A percentile compares a stretch with the other conserved stretches of the same genome.
These are phyloP conservation scores for Candida montana DNA, from an alignment of 805 yeast species.

Conservation along the genomic window DNA sequence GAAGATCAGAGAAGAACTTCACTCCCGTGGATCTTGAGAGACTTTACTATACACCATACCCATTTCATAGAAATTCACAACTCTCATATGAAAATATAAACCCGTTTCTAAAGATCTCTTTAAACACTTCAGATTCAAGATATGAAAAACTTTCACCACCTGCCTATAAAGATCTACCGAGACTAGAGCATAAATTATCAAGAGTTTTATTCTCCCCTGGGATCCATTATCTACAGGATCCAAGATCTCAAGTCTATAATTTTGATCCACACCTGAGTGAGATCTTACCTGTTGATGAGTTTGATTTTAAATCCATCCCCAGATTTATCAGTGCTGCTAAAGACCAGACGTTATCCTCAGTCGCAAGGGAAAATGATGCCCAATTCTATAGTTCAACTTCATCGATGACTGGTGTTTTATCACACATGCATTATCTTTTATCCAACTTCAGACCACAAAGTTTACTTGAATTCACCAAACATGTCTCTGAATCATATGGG, in stretches of 20 bases:
- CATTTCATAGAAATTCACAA: background rate
- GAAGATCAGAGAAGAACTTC: background rate
- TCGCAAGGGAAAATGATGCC: slow-evolving; percentile 34
- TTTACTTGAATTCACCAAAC: slow-evolving; percentile 38
- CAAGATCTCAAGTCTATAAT: slow-evolving; percentile 68
- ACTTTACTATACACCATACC: background rate
- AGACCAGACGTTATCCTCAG: slow-evolving; percentile 46
- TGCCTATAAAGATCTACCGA: slow-evolving; percentile 32
- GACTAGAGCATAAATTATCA: slow-evolving; percentile 59
- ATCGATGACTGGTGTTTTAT: slow-evolving; percentile 72
- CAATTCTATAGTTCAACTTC: slow-evolving; percentile 76
- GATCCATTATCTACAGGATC: slow-evolving; percentile 72
- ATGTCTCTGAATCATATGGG: slow-evolving; percentile 33
- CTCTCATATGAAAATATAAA: background rate
- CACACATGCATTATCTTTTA: slow-evolving; percentile 69
- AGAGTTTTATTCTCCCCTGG: slow-evolving; percentile 76
- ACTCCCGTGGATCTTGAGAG: background rate
- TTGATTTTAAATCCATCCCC: slow-evolving; percentile 53
- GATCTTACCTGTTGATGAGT: slow-evolving; percentile 59
- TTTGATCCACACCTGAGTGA: slow-evolving; percentile 55
- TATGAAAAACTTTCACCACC: background rate
- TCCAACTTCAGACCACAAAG: slow-evolving; percentile 56
- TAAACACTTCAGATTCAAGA: background rate
- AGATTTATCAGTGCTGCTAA: slow-evolving; percentile 62
- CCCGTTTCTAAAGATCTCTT: background rate